Conservation (phyloP, 768 basidiomycete genomes). For the Trametes coccinea region DNA sequence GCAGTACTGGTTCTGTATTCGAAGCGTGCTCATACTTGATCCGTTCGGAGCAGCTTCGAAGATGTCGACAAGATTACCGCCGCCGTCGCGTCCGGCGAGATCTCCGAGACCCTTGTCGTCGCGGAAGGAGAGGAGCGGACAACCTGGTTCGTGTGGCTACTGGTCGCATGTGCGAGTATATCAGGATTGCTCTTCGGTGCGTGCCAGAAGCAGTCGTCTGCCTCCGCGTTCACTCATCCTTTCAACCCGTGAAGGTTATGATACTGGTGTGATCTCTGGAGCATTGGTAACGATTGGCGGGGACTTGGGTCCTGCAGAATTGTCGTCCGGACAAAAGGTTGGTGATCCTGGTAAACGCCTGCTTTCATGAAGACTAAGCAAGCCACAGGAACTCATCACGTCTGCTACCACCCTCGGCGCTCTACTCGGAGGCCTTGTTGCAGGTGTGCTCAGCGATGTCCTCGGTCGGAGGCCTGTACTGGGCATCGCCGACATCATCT, state of each 20-base stretch:
- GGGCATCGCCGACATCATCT: slow-evolving; percentile 67
- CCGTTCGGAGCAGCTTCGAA: neutral
- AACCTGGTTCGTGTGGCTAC: slow-evolving; percentile 76
- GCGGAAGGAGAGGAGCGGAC: slow-evolving; percentile 67
- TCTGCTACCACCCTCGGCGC: slow-evolving; percentile 79
- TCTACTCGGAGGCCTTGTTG: slow-evolving; percentile 68
- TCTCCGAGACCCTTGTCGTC: slow-evolving; percentile 58
- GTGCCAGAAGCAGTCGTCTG: slow-evolving; percentile 23
- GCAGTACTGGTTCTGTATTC: no score
- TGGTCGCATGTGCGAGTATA: slow-evolving; percentile 73
- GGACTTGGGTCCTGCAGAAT: slow-evolving; percentile 57
- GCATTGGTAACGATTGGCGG: slow-evolving; percentile 73
- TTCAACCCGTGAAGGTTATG: slow-evolving; percentile 55
- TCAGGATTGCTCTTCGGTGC: slow-evolving; percentile 75
- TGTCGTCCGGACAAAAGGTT: slow-evolving; percentile 68
- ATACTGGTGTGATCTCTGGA: slow-evolving; percentile 80
- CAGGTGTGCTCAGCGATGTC: slow-evolving; percentile 70
- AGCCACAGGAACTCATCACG: slow-evolving; percentile 67
- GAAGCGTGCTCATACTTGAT: no score
- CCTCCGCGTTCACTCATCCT: neutral
- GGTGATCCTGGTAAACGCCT: neutral
- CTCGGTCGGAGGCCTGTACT: slow-evolving; percentile 67
- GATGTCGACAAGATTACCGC: slow-evolving; percentile 3
- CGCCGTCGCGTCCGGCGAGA: slow-evolving; percentile 43
- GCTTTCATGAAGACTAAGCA: no score